These are phyloP conservation scores for Talaromyces sp. DNA, from an alignment of 2,329 filamentous ascomycete species.

Conservation along the genomic window DNA sequence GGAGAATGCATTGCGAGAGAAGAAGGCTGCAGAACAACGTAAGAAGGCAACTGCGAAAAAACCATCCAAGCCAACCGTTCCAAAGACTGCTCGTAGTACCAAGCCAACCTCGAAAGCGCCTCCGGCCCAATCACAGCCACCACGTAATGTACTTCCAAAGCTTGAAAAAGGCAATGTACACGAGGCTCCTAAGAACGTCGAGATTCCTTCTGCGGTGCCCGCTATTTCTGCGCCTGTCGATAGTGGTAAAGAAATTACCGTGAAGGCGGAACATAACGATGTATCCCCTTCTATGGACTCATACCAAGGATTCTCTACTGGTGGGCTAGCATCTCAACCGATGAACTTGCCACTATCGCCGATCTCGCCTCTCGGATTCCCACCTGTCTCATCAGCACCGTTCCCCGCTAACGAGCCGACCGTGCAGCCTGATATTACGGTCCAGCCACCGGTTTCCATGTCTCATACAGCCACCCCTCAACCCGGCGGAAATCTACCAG, in stretches of 20 bases:
- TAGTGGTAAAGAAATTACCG: neutral
- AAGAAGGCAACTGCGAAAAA: constrained; percentile 37
- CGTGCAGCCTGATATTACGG: constrained; percentile 21
- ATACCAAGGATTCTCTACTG: neutral
- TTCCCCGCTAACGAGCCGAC: neutral
- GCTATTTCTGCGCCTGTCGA: neutral
- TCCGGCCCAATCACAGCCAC: neutral
- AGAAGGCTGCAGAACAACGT: constrained; percentile 41
- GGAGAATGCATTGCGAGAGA: constrained; percentile 54
- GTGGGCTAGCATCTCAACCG: neutral
- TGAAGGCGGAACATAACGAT: neutral
- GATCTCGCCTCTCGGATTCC: constrained; percentile 4
- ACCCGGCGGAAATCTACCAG: constrained; percentile 39
- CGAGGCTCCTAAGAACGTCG: constrained; percentile 9
- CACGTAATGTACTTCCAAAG: neutral
- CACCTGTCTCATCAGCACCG: constrained; percentile 25
- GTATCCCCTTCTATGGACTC: neutral
- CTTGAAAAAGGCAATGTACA: neutral
- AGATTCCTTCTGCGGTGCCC: neutral
- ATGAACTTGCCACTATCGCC: constrained; percentile 9
- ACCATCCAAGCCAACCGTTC: constrained; percentile 23
- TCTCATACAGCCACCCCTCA: neutral
- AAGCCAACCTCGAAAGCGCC: neutral
- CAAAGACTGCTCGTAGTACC: constrained; percentile 8
- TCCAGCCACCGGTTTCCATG: constrained; percentile 28